Evolutionary conservation across 345 rosid species (phyloP).

Genomic region (Eucalyptus viminalis): DNA sequence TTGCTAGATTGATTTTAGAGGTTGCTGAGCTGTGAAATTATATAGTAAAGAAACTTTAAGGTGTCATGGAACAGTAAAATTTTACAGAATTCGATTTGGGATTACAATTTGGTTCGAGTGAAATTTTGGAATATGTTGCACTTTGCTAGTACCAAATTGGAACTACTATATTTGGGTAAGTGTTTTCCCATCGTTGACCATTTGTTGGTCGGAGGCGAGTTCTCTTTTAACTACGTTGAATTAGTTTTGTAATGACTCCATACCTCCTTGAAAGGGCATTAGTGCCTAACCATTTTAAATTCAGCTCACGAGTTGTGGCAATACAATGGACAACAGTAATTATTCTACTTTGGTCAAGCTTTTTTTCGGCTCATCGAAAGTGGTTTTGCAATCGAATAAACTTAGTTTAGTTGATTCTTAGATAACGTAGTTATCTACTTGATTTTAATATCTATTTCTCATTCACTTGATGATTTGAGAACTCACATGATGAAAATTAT

Average conservation of each 20-base stretch:
- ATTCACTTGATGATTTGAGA: neutral
- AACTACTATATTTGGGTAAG: neutral
- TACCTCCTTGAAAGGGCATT: neutral
- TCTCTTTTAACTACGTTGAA: neutral
- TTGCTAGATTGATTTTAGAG: neutral
- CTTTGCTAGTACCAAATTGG: neutral
- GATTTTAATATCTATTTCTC: neutral
- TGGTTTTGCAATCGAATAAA: neutral
- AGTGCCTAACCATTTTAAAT: neutral
- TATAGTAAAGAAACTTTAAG: neutral
- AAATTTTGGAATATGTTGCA: neutral
- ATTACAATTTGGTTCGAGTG: neutral
- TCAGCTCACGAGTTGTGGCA: neutral
- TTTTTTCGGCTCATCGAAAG: neutral
- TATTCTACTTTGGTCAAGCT: neutral
- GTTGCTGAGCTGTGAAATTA: neutral
- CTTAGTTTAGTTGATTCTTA: neutral
- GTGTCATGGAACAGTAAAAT: accelerated
- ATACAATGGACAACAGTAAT: neutral
- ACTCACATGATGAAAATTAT: neutral
- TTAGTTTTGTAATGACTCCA: neutral
- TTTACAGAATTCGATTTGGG: neutral
- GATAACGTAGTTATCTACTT: neutral
- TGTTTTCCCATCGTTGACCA: neutral
- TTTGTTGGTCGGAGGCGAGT: neutral